phyloP scores from a whole-genome alignment of 805 yeast genomes.

The Candida nanaspora region DNA sequence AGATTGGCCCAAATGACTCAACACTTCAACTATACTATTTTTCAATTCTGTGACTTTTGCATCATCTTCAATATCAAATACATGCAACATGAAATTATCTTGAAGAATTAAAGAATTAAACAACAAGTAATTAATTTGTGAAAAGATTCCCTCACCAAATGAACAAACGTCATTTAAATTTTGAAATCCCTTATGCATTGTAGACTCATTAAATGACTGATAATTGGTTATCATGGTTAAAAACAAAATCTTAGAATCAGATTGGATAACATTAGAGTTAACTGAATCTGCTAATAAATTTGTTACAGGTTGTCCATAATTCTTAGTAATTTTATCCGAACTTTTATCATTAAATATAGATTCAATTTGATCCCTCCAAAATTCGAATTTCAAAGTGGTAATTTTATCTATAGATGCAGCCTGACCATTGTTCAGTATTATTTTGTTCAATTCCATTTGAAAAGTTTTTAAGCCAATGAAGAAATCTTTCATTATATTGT shows the following conservation, averaged over 20 bases:
- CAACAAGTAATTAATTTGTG: conserved; percentile 62
- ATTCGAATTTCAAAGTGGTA: conserved; percentile 46
- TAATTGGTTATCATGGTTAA: conserved; percentile 55
- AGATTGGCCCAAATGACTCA: conserved; percentile 82
- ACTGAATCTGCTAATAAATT: conserved; percentile 49
- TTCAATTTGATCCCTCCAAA: conserved; percentile 62
- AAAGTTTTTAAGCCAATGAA: conserved; percentile 60
- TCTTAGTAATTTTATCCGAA: conserved; percentile 17
- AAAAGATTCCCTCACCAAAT: conserved; percentile 72
- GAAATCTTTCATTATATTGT: conserved; percentile 46
- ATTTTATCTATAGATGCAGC: not conserved
- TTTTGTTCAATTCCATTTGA: conserved; percentile 45
- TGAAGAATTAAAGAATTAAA: conserved; percentile 48
- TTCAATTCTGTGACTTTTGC: conserved; percentile 5
- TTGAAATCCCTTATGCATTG: conserved; percentile 33
- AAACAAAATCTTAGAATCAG: conserved; percentile 45
- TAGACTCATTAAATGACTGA: conserved; percentile 41
- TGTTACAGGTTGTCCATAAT: conserved; percentile 57
- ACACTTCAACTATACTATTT: conserved; percentile 44
- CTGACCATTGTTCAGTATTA: conserved; percentile 3
- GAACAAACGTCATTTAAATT: conserved; percentile 55
- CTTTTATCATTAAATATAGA: conserved; percentile 29
- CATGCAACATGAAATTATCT: conserved; percentile 38
- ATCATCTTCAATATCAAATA: conserved; percentile 24
- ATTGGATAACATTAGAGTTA: conserved; percentile 33